A percentile compares a stretch with the other conserved stretches of the same genome.
These are phyloP conservation scores for Stagonosporopsis vannaccii DNA, from an alignment of 2,329 filamentous ascomycete species.

Conservation along the genomic window DNA sequence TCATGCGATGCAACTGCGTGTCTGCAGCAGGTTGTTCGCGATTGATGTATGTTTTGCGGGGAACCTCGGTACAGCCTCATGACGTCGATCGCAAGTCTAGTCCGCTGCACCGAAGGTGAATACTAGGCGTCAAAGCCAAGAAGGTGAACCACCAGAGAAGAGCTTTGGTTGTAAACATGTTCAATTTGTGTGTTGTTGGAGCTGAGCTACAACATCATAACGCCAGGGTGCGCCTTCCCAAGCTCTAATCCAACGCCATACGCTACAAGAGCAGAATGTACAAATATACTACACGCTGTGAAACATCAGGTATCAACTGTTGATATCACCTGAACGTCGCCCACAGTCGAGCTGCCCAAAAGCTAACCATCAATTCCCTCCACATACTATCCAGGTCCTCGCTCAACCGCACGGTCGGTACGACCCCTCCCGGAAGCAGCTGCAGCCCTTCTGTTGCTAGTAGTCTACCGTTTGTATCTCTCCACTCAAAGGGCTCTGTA, in stretches of 20 bases:
- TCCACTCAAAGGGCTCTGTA: slow-evolving; percentile 24
- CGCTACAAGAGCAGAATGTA: not conserved
- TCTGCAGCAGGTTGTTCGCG: not conserved
- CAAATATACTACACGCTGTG: not conserved
- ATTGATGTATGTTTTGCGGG: slow-evolving; percentile 13
- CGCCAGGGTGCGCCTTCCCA: not conserved
- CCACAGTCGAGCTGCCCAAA: slow-evolving; percentile 25
- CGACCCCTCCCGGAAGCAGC: slow-evolving; percentile 13
- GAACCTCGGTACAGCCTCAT: slow-evolving; percentile 21
- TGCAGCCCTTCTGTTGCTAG: slow-evolving; percentile 26
- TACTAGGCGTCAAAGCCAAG: not conserved
- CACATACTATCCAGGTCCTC: slow-evolving; percentile 27
- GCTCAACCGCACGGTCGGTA: slow-evolving; percentile 25
- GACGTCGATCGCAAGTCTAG: slow-evolving; percentile 3
- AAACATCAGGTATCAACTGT: not conserved
- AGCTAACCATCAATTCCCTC: slow-evolving; percentile 27
- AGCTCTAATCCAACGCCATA: not conserved
- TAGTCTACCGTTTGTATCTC: slow-evolving; percentile 20
- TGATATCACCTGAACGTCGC: slow-evolving; percentile 15
- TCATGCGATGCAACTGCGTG: not conserved
- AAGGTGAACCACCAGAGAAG: not conserved
- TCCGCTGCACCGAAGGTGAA: slow-evolving; percentile 2
- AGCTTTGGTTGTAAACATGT: not conserved
- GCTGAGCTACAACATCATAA: not conserved
- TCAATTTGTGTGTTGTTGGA: not conserved